Evolutionary conservation across 139 green algal genomes (phyloP).

Genomic region (Ettlia oleoabundans): DNA sequence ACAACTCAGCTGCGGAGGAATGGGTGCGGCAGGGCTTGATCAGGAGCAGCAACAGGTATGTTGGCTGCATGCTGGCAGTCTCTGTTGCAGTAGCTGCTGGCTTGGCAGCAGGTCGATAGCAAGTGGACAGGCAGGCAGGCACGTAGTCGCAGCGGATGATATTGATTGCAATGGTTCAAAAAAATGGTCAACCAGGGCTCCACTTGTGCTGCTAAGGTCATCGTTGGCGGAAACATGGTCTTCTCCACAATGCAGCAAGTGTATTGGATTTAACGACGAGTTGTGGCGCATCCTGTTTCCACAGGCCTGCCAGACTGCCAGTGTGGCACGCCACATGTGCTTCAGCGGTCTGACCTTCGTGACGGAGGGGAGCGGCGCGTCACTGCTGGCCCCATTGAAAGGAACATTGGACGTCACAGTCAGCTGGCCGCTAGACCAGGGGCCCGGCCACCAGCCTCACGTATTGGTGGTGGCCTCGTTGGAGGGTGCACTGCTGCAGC

Average conservation of each 20-base stretch:
- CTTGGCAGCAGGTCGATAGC: too few relatives aligned
- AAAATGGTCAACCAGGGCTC: too few relatives aligned
- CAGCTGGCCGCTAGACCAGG: not conserved
- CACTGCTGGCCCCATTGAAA: not conserved
- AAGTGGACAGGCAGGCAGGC: too few relatives aligned
- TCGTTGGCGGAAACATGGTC: too few relatives aligned
- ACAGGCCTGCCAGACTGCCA: not conserved
- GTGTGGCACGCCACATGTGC: not conserved
- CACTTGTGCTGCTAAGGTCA: too few relatives aligned
- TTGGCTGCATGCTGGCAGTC: too few relatives aligned
- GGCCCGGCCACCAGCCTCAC: not conserved
- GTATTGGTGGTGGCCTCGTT: slow-evolving; percentile 33
- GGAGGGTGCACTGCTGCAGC: slow-evolving; percentile 53
- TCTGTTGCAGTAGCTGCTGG: too few relatives aligned
- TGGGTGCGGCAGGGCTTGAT: not conserved
- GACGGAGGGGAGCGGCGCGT: not conserved
- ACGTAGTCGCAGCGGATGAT: too few relatives aligned
- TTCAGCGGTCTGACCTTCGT: slow-evolving; percentile 17
- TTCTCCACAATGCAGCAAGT: too few relatives aligned
- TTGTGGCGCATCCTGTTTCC: not conserved
- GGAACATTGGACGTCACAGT: slow-evolving; percentile 1
- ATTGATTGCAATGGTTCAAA: not conserved
- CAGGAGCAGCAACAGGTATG: slow-evolving; percentile 11
- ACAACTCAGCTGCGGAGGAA: not conserved
- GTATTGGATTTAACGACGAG: too few relatives aligned